Base-by-base conservation (phyloP, 176 grass and related monocot species). In the Poa annua region DNA sequence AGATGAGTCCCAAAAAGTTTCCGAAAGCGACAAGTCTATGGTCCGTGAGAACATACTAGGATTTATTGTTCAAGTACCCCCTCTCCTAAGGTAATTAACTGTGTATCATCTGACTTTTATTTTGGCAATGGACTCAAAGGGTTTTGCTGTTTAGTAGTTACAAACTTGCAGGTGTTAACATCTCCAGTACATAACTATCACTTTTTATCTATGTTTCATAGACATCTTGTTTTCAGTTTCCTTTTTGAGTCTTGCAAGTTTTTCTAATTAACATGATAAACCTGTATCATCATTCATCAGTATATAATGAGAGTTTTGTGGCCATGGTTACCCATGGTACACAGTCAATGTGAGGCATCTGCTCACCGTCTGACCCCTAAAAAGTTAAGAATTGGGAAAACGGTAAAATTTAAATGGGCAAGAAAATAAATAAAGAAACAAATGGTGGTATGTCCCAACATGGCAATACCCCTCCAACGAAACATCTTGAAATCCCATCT, bases 31-130 rank as follows among this genome's bases (percentile, higher is more conserved):
- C 83, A 98, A 98, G 83, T 41, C 45, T 11, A 76, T 93, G 81
- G 90, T 95, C 15, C 90, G 96, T 57, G 92, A 95, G 63, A 90
- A 98, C 79, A 95, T 98, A 75, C 84, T 93, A 78, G 90, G 88
- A 51, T 98, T 98, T 88, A 91, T 98, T 84, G 85, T 84, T 88
- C 96, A 95, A 93, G 88, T 98, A 51, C 92, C 90, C 13, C 86
- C 96, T 61, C 76, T 98, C 26, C 81, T 98, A 81, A 98, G 96
- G 96, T 98, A 95, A 75, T 65, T 76, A 39, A 16, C n/a, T 48
- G 26, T 17, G 0, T 47, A 71, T 29, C 17, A 49, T 24, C 44
- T 16, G 11, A 34, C 17, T 76, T 7, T n/a, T 81, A 6, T 47
- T 26, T 65, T 61, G 15, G 19, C 19, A 55, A 69, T 50, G 41